These are phyloP conservation scores for Tricholoma bakamatsutake DNA, from an alignment of 768 basidiomycete genomes.

Conservation along the genomic window DNA sequence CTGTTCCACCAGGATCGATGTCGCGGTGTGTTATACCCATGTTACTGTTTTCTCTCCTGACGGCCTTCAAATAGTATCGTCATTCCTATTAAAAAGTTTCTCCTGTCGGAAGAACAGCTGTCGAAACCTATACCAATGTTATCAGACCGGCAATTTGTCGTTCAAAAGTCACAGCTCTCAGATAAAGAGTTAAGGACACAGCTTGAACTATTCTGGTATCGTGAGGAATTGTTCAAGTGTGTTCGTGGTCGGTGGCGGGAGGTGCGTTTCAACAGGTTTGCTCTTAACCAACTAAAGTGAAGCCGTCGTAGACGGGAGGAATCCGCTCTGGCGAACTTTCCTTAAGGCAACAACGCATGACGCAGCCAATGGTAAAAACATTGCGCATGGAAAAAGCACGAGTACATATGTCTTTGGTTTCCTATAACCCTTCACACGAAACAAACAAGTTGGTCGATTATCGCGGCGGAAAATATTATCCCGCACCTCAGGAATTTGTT, in stretches of 20 bases:
- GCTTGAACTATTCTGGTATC: constrained; percentile 91
- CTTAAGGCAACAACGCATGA: constrained; percentile 72
- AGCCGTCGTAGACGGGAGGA: constrained; percentile 60
- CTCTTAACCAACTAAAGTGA: background rate
- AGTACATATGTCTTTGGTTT: constrained; percentile 48
- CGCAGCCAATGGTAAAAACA: constrained; percentile 71
- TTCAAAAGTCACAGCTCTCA: constrained; percentile 65
- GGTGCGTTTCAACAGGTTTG: constrained; percentile 37
- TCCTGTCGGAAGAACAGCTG: constrained; percentile 51
- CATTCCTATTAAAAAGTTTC: constrained; percentile 67
- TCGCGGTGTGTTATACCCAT: constrained; percentile 47
- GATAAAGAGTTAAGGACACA: constrained; percentile 54
- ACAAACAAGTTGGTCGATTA: constrained; percentile 18
- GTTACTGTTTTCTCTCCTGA: background rate
- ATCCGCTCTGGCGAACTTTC: constrained; percentile 71
- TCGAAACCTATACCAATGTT: constrained; percentile 74
- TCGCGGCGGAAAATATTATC: constrained; percentile 39
- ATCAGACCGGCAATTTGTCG: constrained; percentile 87
- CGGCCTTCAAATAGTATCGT: constrained; percentile 41
- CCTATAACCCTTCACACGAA: constrained; percentile 19
- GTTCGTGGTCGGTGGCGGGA: constrained; percentile 80
- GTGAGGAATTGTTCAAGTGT: constrained; percentile 75
- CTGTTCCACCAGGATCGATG: constrained; percentile 86
- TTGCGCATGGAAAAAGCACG: constrained; percentile 63
- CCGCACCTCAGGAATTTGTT: constrained; percentile 56